These are phyloP conservation scores for Boletus rex-veris DNA, from an alignment of 768 basidiomycete genomes.

Conservation along the genomic window DNA sequence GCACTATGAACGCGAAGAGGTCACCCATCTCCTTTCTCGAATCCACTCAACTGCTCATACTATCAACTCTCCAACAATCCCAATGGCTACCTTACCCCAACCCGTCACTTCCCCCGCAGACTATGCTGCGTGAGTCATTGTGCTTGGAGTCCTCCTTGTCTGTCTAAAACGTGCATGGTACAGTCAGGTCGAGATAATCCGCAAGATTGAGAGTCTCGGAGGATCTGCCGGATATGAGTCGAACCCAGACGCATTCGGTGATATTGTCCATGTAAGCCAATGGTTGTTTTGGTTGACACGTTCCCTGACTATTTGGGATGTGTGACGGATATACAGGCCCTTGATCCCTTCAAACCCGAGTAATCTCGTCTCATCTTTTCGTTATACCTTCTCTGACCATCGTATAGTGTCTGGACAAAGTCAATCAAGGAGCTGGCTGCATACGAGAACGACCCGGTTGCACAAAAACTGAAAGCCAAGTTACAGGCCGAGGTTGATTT, in stretches of 20 bases:
- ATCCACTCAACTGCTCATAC: too few relatives aligned
- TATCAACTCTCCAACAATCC: too few relatives aligned
- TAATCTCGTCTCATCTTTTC: background rate
- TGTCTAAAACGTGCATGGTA: background rate
- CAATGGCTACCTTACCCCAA: too few relatives aligned
- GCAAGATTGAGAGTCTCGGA: conserved; percentile 1
- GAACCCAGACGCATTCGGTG: background rate
- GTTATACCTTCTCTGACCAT: background rate
- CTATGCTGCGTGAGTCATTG: background rate
- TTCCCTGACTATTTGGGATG: background rate
- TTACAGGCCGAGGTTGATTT: conserved; percentile 2
- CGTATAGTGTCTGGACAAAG: background rate
- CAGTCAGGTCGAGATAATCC: background rate
- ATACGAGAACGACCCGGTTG: background rate
- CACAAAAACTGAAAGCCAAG: background rate
- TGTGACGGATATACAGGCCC: background rate
- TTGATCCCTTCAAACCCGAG: background rate
- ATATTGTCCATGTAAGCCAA: background rate
- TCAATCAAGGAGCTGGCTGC: background rate
- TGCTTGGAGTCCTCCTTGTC: background rate
- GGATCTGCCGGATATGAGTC: background rate
- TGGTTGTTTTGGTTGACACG: background rate
- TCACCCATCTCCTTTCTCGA: too few relatives aligned
- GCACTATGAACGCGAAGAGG: too few relatives aligned
- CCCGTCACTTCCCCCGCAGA: background rate